phyloP scores from a whole-genome alignment of 1,284 basidiomycete genomes.

The Fomes fomentarius region DNA sequence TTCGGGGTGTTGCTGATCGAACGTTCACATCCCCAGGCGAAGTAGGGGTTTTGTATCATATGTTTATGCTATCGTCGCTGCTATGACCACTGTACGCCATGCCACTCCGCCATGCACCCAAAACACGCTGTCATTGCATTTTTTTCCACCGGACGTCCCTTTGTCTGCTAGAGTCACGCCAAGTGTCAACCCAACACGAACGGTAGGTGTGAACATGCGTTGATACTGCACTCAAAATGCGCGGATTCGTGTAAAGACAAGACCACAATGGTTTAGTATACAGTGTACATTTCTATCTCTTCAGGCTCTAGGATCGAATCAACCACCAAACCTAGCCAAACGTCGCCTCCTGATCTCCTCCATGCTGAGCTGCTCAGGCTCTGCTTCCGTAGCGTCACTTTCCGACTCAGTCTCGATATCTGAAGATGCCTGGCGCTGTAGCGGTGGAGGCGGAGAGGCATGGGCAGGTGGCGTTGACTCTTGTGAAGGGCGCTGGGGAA shows the following conservation, averaged over 20 bases:
- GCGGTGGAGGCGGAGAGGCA: slow-evolving; percentile 19
- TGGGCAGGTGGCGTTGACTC: slow-evolving; percentile 12
- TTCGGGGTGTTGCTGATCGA: neutral
- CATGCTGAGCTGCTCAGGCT: slow-evolving; percentile 48
- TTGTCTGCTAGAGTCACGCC: too few relatives aligned
- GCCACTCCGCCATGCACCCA: slow-evolving; percentile 31
- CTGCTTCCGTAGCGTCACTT: slow-evolving; percentile 30
- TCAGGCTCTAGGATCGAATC: slow-evolving; percentile 12
- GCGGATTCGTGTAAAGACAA: too few relatives aligned
- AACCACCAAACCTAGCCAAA: slow-evolving; percentile 75
- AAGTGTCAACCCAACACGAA: too few relatives aligned
- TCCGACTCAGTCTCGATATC: slow-evolving; percentile 35
- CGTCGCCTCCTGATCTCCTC: slow-evolving; percentile 82
- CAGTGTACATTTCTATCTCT: too few relatives aligned
- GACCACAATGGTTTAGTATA: too few relatives aligned
- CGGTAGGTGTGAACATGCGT: too few relatives aligned
- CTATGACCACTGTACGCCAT: slow-evolving; percentile 37
- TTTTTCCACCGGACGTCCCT: neutral
- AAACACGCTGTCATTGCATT: slow-evolving; percentile 23
- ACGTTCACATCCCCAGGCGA: slow-evolving; percentile 17
- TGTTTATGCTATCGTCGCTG: slow-evolving; percentile 28
- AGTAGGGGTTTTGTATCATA: slow-evolving; percentile 29
- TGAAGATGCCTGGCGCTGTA: slow-evolving; percentile 17
- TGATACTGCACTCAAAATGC: too few relatives aligned
- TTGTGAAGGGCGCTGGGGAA: slow-evolving; percentile 21